phyloP scores from a whole-genome alignment of 139 green algal genomes.

The Limnomonas spitsbergensis region DNA sequence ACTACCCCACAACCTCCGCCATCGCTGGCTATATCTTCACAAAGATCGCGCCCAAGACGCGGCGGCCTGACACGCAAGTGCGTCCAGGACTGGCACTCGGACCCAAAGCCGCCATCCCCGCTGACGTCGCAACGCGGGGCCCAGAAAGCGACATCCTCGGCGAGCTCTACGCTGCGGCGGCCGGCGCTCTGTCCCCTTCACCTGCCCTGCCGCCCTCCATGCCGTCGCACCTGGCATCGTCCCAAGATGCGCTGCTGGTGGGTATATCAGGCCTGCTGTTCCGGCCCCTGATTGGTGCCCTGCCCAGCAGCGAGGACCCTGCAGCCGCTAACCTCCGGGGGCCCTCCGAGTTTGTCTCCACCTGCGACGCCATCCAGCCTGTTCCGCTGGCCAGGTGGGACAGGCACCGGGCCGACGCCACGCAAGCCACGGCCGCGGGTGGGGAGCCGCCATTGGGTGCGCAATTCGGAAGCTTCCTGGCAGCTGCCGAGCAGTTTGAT shows the following conservation, averaged over 20 bases:
- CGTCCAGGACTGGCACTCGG: too few relatives aligned
- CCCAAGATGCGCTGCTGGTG: too few relatives aligned
- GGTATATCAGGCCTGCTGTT: neutral
- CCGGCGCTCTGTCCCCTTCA: too few relatives aligned
- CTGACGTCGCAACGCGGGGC: too few relatives aligned
- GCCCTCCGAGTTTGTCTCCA: too few relatives aligned
- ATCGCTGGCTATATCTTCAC: constrained; percentile 39
- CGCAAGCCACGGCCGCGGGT: neutral
- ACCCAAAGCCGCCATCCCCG: too few relatives aligned
- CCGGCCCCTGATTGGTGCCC: neutral
- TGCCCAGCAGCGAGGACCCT: neutral
- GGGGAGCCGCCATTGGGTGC: neutral
- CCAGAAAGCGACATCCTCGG: too few relatives aligned
- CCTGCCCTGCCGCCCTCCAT: too few relatives aligned
- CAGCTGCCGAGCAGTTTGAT: constrained; percentile 61
- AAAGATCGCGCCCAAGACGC: constrained; percentile 27
- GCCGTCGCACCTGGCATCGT: too few relatives aligned
- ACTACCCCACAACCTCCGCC: constrained; percentile 71
- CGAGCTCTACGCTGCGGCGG: too few relatives aligned
- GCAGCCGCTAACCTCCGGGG: too few relatives aligned
- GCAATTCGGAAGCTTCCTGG: constrained; percentile 62
- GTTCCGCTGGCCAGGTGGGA: constrained; percentile 57
- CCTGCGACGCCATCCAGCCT: constrained; percentile 32
- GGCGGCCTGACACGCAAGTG: too few relatives aligned
- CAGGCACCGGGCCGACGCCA: neutral